Evolutionary conservation across 2,329 filamentous ascomycete genomes (phyloP), one percentile per base, ranked within the genome.

Genomic region (Didymella glomerata): DNA sequence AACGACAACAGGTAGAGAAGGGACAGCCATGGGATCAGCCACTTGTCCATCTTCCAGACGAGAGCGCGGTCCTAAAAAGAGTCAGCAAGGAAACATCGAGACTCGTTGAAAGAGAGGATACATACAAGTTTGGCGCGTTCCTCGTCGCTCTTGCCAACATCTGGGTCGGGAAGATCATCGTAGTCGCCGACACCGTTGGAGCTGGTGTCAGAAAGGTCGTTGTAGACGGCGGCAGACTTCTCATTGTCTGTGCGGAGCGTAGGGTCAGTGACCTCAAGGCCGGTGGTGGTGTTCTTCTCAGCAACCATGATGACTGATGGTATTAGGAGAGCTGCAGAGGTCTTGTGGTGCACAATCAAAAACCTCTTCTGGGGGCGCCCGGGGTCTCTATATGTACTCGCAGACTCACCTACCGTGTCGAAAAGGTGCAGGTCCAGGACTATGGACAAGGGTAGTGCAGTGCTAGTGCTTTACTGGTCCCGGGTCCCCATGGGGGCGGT

Each of bases 1-100:
- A 77, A 80, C 51, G 76, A 77, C 32, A 80, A 64, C n/a, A 80
- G 73, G 57, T 80, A 80, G 20, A 80, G 65, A 1, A 79, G 65
- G 34, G 78, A 77, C 16, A 80, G 68, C 72, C 76, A 76, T 8
- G 78, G 78, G 25, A 80, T 76, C 49, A 79, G 60, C 67, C 75
- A 77, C 11, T 71, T 22, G 63, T 80, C 78, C 67, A 79, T 79
- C 68, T 79, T 79, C 64, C 77, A 72, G 46, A 80, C 65, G 28
- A 80, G 69, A 8, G 73, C 74, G 47, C 68, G 70, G 68, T 76
- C 74, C 74, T 76, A 51, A 8, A 20, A 3, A 6, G 27, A n/a
- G 60, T 72, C 47, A 75, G 67, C 42, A 45, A 41, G 24, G 44
- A 25, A 22, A 9, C 25, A 28, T 48, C 27, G 24, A 56, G 16